Conservation (phyloP, 345 rosid species). For the Hevea brasiliensis region DNA sequence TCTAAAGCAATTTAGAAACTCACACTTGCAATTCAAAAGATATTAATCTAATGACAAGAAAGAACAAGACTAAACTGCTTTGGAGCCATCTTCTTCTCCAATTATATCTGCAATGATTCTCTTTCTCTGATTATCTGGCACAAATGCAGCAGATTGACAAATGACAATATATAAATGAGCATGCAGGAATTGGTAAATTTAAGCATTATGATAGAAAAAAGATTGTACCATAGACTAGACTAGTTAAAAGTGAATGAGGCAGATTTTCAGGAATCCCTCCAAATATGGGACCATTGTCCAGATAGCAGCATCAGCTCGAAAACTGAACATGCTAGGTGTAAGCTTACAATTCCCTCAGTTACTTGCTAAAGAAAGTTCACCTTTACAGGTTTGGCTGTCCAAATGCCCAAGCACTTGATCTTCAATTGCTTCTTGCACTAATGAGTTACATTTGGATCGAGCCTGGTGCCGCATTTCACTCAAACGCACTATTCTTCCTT, state of each 20-base stretch:
- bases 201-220: background rate
- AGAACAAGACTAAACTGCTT: background rate
- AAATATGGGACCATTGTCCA: background rate
- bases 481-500: constrained; percentile 3
- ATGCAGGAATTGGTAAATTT: background rate
- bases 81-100: constrained; percentile 7
- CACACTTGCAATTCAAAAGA: background rate
- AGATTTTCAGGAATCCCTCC: background rate
- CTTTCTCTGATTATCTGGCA: background rate
- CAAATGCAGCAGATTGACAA: background rate
- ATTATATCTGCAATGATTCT: constrained; percentile 3
- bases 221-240: background rate
- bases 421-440: background rate
- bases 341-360: background rate
- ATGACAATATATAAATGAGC: background rate
- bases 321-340: background rate
- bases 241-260: background rate
- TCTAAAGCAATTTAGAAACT: background rate
- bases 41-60: background rate
- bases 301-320: background rate
- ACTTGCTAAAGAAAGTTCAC: background rate
- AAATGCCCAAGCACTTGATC: background rate
- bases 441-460: background rate
- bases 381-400: background rate
- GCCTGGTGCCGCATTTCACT: background rate